Conservation (phyloP, 1,284 basidiomycete species). For the Meira nashicola region DNA sequence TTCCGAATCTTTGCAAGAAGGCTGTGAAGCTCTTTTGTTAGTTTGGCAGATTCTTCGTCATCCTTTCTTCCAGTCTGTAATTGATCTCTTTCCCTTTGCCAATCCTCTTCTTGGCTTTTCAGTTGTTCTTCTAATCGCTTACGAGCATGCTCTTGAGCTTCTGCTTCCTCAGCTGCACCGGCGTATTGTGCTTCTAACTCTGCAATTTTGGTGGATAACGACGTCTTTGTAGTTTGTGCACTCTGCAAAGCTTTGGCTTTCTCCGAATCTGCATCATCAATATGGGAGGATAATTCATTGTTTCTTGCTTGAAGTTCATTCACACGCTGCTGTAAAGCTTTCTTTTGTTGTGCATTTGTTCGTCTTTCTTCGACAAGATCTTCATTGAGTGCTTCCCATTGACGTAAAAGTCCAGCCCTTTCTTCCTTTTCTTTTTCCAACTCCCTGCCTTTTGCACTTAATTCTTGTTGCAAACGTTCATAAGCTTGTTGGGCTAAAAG, state of each 20-base stretch:
- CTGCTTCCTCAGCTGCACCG: conserved; percentile 18
- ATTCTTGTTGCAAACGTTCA: conserved; percentile 34
- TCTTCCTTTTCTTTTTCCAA: conserved; percentile 40
- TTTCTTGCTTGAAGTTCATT: conserved; percentile 20
- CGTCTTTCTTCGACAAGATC: conserved; percentile 20
- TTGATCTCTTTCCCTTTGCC: conserved; percentile 13
- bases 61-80: conserved; percentile 13
- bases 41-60: conserved; percentile 13
- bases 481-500: conserved; percentile 31
- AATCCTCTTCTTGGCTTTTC: conserved; percentile 4
- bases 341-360: conserved; percentile 21
- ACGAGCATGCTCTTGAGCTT: neutral
- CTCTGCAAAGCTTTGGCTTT: neutral
- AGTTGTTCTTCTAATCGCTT: neutral
- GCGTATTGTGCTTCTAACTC: conserved; percentile 22
- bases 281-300: conserved; percentile 21
- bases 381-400: conserved; percentile 42
- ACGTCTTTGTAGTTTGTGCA: conserved; percentile 11
- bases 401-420: conserved; percentile 35
- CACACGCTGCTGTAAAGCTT: conserved; percentile 25
- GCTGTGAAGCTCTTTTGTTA: conserved; percentile 3
- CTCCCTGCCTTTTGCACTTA: conserved; percentile 35
- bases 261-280: conserved; percentile 18
- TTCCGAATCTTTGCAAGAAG: conserved; percentile 15
- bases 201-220: conserved; percentile 14